Base-by-base conservation (phyloP, 371 early-diverging fungal genomes). In the Actinomortierella wolfii region DNA sequence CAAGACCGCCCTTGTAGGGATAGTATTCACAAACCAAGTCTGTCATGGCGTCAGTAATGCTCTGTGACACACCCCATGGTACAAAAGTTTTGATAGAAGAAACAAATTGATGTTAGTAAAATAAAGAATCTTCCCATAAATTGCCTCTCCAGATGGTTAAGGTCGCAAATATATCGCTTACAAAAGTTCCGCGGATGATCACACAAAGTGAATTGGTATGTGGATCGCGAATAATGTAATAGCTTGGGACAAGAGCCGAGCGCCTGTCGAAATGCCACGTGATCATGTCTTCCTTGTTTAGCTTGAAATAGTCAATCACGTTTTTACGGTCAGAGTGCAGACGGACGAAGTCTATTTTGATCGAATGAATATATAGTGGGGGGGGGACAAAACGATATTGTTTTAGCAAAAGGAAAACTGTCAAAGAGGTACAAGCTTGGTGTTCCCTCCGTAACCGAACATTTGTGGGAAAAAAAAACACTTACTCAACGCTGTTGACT, bases 21-120 rank as follows among this genome's bases (percentile, higher is more conserved):
- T 88, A 84, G 56, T 94, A 94, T 64, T 94, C 94, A 63, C 94
- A 94, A 0, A 90, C 88, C 39, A 94, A 62, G 65, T 95, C 95
- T 0, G 95, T 94, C 65, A 95, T 77, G 2, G 93, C 86, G 62
- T 95, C 95, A 53, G 88, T 84, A 1, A 86, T 76, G 52, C 92
- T 94, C 89, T 89, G 54, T 42, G 11, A 17, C 26, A 23, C 15
- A 4, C 45, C 45, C 15, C 15, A 4, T 11, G 11, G 45, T 20
- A 4, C 45, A 45, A 45, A 18, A 20, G 45, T 15, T 41, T 41
- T 8, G 41, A 11, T 8, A 41, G 41, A 15, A 41, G 41, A 15
- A 41, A 41, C 11, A 11, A 11, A 41, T 15, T 41, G 41, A 41
- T 41, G 9, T 15, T 41, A 7, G 7, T 41, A 44, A 44, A 13